Base-by-base conservation (phyloP, 208 protist species). In the Blechomonas ayalai region DNA sequence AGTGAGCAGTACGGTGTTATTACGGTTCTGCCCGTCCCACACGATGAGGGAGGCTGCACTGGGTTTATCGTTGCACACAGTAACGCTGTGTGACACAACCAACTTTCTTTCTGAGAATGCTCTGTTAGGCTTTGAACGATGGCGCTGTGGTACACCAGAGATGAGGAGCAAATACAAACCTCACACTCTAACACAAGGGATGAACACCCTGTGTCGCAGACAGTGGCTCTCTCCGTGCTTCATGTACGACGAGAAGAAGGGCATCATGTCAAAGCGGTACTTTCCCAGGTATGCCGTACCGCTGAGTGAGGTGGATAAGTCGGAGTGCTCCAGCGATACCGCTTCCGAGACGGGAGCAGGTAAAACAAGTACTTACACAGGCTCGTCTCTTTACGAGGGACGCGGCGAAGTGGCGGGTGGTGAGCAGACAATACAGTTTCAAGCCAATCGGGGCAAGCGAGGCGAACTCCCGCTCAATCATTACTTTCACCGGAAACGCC, bases 401-500 rank as follows among this genome's bases (percentile, higher is more conserved):
- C n/a, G n/a, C n/a, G n/a, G n/a, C n/a, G n/a, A n/a, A n/a, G n/a
- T n/a, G n/a, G n/a, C n/a, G n/a, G n/a, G 38, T 22, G 34, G 4
- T 2, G 18, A 7, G 2, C n/a, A 18, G 19, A 15, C 10, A 4
- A 31, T 34, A 13, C 4, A n/a, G n/a, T n/a, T n/a, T n/a, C n/a
- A n/a, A n/a, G n/a, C n/a, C n/a, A n/a, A 20, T 25, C 36, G 55
- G 5, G 13, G 16, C 26, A 34, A 32, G 12, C 48, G 56, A 9
- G 43, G 49, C 24, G 15, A 48, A 9, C 28, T 59, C 5, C 82
- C 82, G 2, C 34, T 92, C 9, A 35, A 77, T 20, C 58, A 63
- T 43, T 88, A 84, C 67, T 77, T 76, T 43, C 53, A 31, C n/a
- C 64, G 82, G 13, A 19, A 66, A 13, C 75, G 82, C 1, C 34